Conservation (phyloP, 2,329 filamentous ascomycete species). For the Pseudopithomyces chartarum region DNA sequence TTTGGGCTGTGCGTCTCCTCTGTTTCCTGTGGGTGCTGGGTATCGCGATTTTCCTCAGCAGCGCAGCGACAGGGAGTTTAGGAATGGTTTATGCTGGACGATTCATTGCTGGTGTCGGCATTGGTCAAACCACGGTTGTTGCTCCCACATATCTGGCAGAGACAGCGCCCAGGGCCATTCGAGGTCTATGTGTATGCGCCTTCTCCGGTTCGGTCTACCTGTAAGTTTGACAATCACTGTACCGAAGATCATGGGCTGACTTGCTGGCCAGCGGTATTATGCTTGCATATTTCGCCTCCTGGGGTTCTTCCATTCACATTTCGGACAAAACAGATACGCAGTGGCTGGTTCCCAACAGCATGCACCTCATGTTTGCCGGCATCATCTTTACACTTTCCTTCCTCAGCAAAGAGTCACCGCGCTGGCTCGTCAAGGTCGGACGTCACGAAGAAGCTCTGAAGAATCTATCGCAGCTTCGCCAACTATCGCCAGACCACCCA, state of each 20-base stretch:
- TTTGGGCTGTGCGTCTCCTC: conserved; percentile 50
- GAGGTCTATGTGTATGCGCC: conserved; percentile 74
- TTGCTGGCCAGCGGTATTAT: conserved; percentile 65
- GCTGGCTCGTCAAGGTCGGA: conserved; percentile 70
- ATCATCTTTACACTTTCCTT: conserved; percentile 73
- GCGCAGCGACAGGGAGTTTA: conserved; percentile 41
- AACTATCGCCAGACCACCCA: conserved; percentile 63
- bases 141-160: conserved; percentile 76
- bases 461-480: conserved; percentile 63
- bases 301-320: conserved; percentile 59
- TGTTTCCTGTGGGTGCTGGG: conserved; percentile 49
- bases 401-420: conserved; percentile 71
- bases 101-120: conserved; percentile 69
- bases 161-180: conserved; percentile 69
- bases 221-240: conserved; percentile 7
- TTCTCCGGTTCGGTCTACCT: conserved; percentile 76
- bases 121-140: conserved; percentile 70
- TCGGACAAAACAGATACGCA: conserved; percentile 48
- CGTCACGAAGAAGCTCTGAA: conserved; percentile 62
- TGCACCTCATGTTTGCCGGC: conserved; percentile 78
- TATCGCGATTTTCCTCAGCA: conserved; percentile 48
- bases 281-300: conserved; percentile 75
- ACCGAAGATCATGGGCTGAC: not conserved
- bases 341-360: conserved; percentile 71
- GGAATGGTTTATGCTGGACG: conserved; percentile 66